Evolutionary conservation across 176 grass and related monocot species (phyloP).

Genomic region (Zea luxurians): DNA sequence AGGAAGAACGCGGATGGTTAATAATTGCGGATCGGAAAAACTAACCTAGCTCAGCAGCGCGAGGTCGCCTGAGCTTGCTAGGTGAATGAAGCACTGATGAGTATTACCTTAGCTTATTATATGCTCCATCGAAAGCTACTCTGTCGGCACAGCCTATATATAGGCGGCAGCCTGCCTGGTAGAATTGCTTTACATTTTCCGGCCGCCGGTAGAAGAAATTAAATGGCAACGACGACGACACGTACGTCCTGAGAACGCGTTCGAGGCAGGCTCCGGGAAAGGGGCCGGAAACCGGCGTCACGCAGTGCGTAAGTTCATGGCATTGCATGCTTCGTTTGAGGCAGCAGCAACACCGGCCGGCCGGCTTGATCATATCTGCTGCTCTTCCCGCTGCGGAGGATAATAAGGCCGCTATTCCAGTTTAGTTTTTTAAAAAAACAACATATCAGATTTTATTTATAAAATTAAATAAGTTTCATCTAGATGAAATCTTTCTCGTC

Average conservation of each 20-base stretch:
- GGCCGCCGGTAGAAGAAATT: not conserved
- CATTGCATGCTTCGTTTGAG: not conserved
- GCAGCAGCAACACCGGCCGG: not conserved
- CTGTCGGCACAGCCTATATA: not conserved
- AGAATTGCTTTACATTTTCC: constrained; percentile 23
- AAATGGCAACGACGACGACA: not conserved
- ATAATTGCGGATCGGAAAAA: not conserved
- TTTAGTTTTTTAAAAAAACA: too few species aligned
- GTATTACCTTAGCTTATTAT: not conserved
- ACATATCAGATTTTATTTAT: too few species aligned
- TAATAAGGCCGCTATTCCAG: too few species aligned
- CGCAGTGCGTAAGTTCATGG: not conserved
- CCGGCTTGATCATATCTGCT: too few species aligned
- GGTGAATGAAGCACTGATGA: not conserved
- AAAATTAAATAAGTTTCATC: too few species aligned
- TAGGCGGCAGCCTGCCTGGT: not conserved
- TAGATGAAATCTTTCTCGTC: too few species aligned
- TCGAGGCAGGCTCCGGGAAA: constrained; percentile 26
- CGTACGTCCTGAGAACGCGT: not conserved
- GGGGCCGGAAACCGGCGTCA: not conserved
- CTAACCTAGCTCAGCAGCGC: not conserved
- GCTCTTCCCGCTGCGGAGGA: too few species aligned
- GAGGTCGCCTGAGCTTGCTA: not conserved
- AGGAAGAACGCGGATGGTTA: not conserved
- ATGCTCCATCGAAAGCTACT: constrained; percentile 22